Conservation (phyloP, 495 filamentous ascomycete species). For the Penicillium turbatum region DNA sequence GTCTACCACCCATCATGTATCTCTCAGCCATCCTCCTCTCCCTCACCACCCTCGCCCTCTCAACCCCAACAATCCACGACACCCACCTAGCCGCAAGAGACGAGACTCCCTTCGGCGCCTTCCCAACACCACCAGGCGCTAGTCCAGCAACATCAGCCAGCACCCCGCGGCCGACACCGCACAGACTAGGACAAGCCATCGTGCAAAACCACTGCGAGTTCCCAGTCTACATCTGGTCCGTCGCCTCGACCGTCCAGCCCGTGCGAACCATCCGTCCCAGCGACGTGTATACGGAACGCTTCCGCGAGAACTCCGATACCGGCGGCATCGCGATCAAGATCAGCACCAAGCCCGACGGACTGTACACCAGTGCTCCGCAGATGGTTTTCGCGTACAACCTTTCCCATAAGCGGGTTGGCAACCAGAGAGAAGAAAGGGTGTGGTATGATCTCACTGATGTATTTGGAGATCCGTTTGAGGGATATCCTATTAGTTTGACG, state of each 20-base stretch:
- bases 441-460: constrained; percentile 58
- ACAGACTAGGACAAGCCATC: constrained; percentile 41
- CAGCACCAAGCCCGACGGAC: constrained; percentile 42
- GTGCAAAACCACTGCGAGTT: constrained; percentile 47
- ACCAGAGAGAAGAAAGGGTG: constrained; percentile 20
- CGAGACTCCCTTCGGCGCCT: constrained; percentile 4
- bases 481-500: constrained; percentile 35
- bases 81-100: neutral
- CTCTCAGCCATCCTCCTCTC: constrained; percentile 1
- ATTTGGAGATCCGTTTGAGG: constrained; percentile 53
- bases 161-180: constrained; percentile 1
- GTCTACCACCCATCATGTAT: constrained; percentile 13
- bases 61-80: neutral
- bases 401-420: constrained; percentile 19
- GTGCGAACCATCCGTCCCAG: constrained; percentile 22
- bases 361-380: constrained; percentile 47
- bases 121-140: constrained; percentile 2
- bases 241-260: constrained; percentile 36
- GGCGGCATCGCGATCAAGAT: constrained; percentile 57
- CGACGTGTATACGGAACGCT: constrained; percentile 37
- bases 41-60: constrained; percentile 10
- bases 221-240: constrained; percentile 54
- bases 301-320: constrained; percentile 38
- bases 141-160: neutral
- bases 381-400: constrained; percentile 54